These are phyloP conservation scores for Lagenidium giganteum DNA, from an alignment of 352 stramenopile species.

Conservation along the genomic window DNA sequence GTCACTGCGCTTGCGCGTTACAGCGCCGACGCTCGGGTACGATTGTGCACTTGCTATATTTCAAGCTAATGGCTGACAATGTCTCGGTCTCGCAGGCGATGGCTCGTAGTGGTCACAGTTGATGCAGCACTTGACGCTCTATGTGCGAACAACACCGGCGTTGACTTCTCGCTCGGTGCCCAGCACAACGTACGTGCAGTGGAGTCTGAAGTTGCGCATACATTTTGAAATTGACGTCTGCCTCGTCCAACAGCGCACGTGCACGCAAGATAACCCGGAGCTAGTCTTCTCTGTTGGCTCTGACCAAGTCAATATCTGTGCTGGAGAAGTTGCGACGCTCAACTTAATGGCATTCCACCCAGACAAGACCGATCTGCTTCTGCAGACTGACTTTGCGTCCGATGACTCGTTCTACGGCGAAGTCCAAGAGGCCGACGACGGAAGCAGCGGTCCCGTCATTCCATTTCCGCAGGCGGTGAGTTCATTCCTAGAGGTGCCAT, in stretches of 20 bases:
- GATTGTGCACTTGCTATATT: too few relatives aligned
- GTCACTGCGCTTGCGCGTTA: too few relatives aligned
- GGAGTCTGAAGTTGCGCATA: background rate
- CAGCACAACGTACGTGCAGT: too few relatives aligned
- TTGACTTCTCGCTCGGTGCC: conserved; percentile 7
- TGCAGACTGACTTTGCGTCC: conserved; percentile 17
- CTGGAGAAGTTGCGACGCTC: conserved; percentile 1
- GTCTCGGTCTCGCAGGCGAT: conserved; percentile 5
- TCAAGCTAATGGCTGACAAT: too few relatives aligned
- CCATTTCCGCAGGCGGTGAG: background rate
- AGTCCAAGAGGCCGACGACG: background rate
- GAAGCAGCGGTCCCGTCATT: background rate
- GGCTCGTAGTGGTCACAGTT: conserved; percentile 12
- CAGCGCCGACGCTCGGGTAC: too few relatives aligned
- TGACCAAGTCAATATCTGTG: conserved; percentile 17
- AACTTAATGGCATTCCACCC: conserved; percentile 12
- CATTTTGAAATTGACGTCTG: background rate
- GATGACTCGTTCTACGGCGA: conserved; percentile 1
- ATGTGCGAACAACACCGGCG: conserved; percentile 5
- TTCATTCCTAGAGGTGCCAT: too few relatives aligned
- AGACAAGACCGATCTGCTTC: conserved; percentile 5
- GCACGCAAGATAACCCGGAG: too few relatives aligned
- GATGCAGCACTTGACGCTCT: background rate
- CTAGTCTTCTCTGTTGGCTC: too few relatives aligned
- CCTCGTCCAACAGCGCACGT: too few relatives aligned